Base-by-base conservation (phyloP, 768 basidiomycete genomes). In the Kwoniella sp. region DNA sequence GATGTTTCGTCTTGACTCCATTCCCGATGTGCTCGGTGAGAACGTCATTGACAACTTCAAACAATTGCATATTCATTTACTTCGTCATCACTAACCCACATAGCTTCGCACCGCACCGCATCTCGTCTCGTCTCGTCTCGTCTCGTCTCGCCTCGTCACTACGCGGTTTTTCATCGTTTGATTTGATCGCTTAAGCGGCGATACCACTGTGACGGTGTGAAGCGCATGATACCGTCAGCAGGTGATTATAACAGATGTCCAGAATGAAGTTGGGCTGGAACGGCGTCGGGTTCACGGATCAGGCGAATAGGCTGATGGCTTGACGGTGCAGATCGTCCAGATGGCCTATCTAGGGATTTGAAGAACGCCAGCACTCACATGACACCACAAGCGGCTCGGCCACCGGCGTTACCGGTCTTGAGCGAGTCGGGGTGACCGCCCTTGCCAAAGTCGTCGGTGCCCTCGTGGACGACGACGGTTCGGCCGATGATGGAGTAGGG, bases 371-470 rank as follows among this genome's bases (percentile, higher is more conserved):
- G n/a, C 28, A 79, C 77, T 86, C 89, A 90, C 70, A 92, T 89
- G 56, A 92, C 86, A 71, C 90, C 91, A 74, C 91, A 92, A 13
- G 91, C 90, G n/a, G 86, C 85, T 62, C 90, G 84, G 30, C 83
- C 86, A 73, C 77, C 77, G 50, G 91, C 88, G 74, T 92, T 90
- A 9, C 91, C 91, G 2, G 90, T 92, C 77, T 86, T 90, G 61
- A 87, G 82, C 23, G 88, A 89, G 68, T 90, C 90, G 29, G 85
- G 82, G 72, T 88, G 84, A 47, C 82, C 83, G 17, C 90, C 89
- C 65, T 81, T 83, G n/a, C 90, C 91, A 55, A 92, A 84, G 73
- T 93, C 91, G 74, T 93, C 91, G 20, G 85, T 85, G 2, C 90
- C 89, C 47, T 85, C 85, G 81, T 92, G 91, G 38, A 93, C 83